Percentiles rank a stretch among this genome's conserved stretches.
Evolutionary conservation across 1,284 basidiomycete genomes (phyloP).

Genomic region (Chiua sp.): DNA sequence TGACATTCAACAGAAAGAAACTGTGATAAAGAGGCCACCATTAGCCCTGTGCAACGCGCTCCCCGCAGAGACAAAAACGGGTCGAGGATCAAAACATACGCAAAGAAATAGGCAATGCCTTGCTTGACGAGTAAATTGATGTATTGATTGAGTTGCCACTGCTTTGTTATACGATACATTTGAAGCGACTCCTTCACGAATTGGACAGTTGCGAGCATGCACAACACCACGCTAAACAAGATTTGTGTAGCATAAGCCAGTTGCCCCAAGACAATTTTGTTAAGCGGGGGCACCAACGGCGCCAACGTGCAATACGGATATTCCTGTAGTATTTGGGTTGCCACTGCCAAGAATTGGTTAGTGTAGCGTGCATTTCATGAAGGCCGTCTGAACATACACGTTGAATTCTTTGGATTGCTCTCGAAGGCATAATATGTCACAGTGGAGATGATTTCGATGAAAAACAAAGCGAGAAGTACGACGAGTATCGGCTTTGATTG

Average conservation of each 20-base stretch:
- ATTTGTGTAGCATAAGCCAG: background rate
- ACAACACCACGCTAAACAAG: slow-evolving; percentile 4
- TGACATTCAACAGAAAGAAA: background rate
- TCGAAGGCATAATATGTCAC: background rate
- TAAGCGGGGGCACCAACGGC: too few species aligned
- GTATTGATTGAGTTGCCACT: slow-evolving; percentile 4
- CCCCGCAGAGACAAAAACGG: too few species aligned
- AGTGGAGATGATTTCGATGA: background rate
- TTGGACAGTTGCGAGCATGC: slow-evolving; percentile 2
- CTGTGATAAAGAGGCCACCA: background rate
- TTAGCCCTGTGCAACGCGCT: background rate
- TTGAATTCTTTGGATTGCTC: background rate
- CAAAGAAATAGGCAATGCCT: slow-evolving; percentile 19
- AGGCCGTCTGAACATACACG: background rate
- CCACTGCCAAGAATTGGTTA: background rate
- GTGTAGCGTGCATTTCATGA: background rate
- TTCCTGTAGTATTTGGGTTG: background rate
- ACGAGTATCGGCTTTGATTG: slow-evolving; percentile 1
- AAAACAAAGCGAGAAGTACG: slow-evolving; percentile 1
- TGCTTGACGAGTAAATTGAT: background rate
- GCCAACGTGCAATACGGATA: background rate
- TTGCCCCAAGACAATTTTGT: background rate
- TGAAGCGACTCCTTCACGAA: background rate
- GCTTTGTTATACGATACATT: slow-evolving; percentile 11
- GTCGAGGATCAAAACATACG: background rate